A percentile compares a stretch with the other conserved stretches of the same genome.
Conservation (phyloP, 2,329 filamentous ascomycete genomes). For the Pseudogymnoascus sp. region DNA sequence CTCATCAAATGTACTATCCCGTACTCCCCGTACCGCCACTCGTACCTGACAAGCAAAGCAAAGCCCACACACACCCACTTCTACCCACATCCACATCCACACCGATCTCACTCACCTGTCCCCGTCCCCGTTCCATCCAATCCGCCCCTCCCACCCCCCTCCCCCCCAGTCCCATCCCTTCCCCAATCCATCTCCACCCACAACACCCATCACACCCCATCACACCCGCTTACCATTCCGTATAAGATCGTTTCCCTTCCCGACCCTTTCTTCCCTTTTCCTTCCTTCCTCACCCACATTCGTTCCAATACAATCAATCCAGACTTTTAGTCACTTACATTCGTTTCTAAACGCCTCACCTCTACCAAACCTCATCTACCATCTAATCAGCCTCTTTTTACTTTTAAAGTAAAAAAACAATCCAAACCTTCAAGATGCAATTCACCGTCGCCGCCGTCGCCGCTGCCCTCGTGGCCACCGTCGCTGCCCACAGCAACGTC, state of each 20-base stretch:
- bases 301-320: neutral
- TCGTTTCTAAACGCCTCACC: neutral
- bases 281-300: conserved; percentile 10
- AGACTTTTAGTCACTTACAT: conserved; percentile 12
- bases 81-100: no score
- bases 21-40: neutral
- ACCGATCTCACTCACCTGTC: neutral
- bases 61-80: neutral
- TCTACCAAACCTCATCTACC: neutral
- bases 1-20: no score
- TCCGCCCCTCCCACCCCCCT: neutral
- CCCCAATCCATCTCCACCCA: neutral
- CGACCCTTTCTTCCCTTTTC: neutral
- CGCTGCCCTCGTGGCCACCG: conserved; percentile 18
- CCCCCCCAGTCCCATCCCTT: neutral
- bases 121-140: neutral
- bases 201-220: neutral
- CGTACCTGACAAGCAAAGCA: neutral
- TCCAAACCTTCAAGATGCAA: conserved; percentile 19
- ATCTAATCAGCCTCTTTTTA: neutral
- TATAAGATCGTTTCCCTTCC: conserved; percentile 6
- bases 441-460: conserved; percentile 18
- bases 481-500: conserved; percentile 15
- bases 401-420: conserved; percentile 2
- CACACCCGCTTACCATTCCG: neutral